phyloP scores from a whole-genome alignment of 805 yeast genomes.

The Priceomyces castillae region DNA sequence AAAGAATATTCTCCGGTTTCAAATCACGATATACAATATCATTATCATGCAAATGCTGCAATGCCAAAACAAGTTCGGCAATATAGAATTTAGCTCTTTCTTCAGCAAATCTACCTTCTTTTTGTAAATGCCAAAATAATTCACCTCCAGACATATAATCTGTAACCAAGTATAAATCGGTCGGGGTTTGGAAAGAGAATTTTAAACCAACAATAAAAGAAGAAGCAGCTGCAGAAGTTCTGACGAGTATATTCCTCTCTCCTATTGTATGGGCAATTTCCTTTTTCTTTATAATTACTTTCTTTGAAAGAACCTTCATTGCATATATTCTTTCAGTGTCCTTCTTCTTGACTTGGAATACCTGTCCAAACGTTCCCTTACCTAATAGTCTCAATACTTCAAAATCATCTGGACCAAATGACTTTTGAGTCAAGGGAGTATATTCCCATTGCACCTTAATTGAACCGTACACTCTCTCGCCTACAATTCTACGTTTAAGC shows the following conservation, averaged over 20 bases:
- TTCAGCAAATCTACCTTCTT: conserved; percentile 91
- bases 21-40: conserved; percentile 95
- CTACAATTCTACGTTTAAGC: conserved; percentile 68
- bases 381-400: conserved; percentile 88
- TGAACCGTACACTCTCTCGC: conserved; percentile 76
- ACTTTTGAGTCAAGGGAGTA: conserved; percentile 62
- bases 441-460: conserved; percentile 75
- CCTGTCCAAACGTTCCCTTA: conserved; percentile 97
- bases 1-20: conserved; percentile 92
- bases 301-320: conserved; percentile 93
- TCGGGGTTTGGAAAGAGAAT: conserved; percentile 93
- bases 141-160: conserved; percentile 99
- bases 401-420: conserved; percentile 92
- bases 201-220: conserved; percentile 96
- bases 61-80: conserved; percentile 89
- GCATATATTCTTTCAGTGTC: conserved; percentile 93
- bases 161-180: conserved; percentile 88
- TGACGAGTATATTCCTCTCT: conserved; percentile 89
- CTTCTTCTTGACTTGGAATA: conserved; percentile 88
- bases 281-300: conserved; percentile 92
- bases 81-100: conserved; percentile 95
- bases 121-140: conserved; percentile 93
- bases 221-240: conserved; percentile 83
- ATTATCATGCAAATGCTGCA: conserved; percentile 92
- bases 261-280: conserved; percentile 98